These are phyloP conservation scores for Xylaria sp. DNA, from an alignment of 495 filamentous ascomycete species.

Conservation along the genomic window DNA sequence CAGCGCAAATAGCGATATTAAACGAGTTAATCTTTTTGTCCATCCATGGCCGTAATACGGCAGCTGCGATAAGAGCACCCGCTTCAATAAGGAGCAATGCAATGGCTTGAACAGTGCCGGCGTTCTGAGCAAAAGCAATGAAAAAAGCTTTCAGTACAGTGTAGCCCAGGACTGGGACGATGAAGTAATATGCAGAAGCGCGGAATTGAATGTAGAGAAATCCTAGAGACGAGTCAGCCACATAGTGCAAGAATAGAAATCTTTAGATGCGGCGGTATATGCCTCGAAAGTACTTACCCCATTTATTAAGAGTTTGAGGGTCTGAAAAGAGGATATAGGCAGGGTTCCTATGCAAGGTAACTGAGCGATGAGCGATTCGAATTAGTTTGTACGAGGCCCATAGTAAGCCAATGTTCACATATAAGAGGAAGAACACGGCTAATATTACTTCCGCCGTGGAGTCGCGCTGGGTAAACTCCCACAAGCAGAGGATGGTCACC, in stretches of 20 bases:
- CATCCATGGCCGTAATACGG: slow-evolving; percentile 92
- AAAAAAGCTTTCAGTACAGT: slow-evolving; percentile 88
- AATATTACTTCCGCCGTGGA: slow-evolving; percentile 86
- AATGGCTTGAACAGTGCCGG: slow-evolving; percentile 79
- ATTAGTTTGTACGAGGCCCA: slow-evolving; percentile 94
- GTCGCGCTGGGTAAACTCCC: slow-evolving; percentile 89
- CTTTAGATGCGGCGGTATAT: not conserved
- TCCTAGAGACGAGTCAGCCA: slow-evolving; percentile 42
- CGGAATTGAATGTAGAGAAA: slow-evolving; percentile 98
- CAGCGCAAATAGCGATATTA: slow-evolving; percentile 88
- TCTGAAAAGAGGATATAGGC: slow-evolving; percentile 98
- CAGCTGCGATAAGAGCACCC: slow-evolving; percentile 75
- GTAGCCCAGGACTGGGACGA: slow-evolving; percentile 81
- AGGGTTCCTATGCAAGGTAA: slow-evolving; percentile 91
- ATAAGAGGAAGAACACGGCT: slow-evolving; percentile 87
- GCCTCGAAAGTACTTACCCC: slow-evolving; percentile 58
- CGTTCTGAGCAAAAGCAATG: slow-evolving; percentile 80
- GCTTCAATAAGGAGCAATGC: slow-evolving; percentile 87
- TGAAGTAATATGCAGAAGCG: slow-evolving; percentile 96
- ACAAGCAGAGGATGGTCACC: slow-evolving; percentile 87
- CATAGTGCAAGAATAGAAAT: not conserved
- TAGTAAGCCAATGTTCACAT: slow-evolving; percentile 75
- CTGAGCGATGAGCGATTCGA: slow-evolving; percentile 83
- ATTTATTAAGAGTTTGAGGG: slow-evolving; percentile 90
- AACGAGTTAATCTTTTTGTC: slow-evolving; percentile 98